Base-by-base conservation (phyloP, 176 grass and related monocot genomes). In the Eragrostis curvula region DNA sequence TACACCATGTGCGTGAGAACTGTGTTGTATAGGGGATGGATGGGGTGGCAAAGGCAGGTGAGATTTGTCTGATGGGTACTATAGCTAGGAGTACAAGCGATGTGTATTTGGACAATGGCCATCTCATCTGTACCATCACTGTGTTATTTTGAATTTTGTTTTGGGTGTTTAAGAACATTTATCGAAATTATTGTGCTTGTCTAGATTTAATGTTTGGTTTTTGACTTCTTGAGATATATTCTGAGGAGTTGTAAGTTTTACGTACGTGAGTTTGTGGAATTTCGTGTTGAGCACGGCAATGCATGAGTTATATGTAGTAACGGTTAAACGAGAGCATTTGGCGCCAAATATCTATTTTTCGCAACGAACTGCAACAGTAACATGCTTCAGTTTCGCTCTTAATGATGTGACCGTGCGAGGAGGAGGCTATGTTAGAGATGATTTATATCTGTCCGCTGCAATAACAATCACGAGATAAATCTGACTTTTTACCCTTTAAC, bases 1-100 rank as follows among this genome's bases (percentile, higher is more conserved):
- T 78, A 27, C 66, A 28, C 79, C 73, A 83, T 87, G 72, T 77
- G 65, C 71, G 21, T 68, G 48, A 52, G 42, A 61, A 70, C 79
- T 62, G 43, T 68, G 66, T 3, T 52, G 48, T 67, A 74, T 29
- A 67, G 69, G 56, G 17, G 23, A 6, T 25, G 42, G 62, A 21
- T 43, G 64, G 70, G n/a, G 77, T 85, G 58, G 18, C 58, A 29
- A 16, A 70, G 53, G 32, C 48, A 82, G 53, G 63, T 70, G 72
- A 64, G 79, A 45, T 77, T 44, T 70, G 64, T 75, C 72, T 6
- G 1, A 5, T 20, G 66, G 30, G 8, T 52, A 21, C 2, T 71
- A 85, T 71, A 52, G 83, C 55, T 79, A 71, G 4, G 56, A 11
- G 75, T 52, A 79, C 74, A 50, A 60, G 17, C 29, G 36, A n/a